Evolutionary conservation across 2,329 filamentous ascomycete species (phyloP).

Genomic region (Xylariaceae sp.): DNA sequence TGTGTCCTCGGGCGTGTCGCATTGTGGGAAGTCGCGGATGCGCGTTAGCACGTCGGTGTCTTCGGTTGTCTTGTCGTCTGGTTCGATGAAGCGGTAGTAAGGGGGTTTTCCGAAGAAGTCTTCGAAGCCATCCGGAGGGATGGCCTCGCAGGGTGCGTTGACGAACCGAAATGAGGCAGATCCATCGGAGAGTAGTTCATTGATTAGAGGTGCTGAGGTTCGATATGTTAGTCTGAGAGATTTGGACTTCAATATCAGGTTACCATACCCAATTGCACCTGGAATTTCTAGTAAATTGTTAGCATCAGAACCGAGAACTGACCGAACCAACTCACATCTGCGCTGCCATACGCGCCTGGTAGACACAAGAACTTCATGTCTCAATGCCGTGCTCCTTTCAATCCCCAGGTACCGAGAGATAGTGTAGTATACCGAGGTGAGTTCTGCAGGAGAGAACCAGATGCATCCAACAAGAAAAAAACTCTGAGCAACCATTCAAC

Average conservation of each 20-base stretch:
- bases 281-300: conserved; percentile 43
- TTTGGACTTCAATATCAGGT: neutral
- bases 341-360: conserved; percentile 53
- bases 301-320: conserved; percentile 6
- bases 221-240: conserved; percentile 16
- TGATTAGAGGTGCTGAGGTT: conserved; percentile 42
- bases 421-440: conserved; percentile 14
- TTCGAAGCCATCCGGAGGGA: conserved; percentile 49
- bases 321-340: conserved; percentile 32
- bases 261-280: conserved; percentile 46
- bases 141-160: conserved; percentile 45
- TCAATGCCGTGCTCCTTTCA: conserved; percentile 7
- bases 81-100: conserved; percentile 52
- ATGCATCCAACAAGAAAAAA: neutral
- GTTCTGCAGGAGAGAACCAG: neutral
- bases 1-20: conserved; percentile 49
- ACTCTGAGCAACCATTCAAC: neutral
- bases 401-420: neutral
- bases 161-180: conserved; percentile 48
- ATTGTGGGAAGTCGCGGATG: conserved; percentile 50
- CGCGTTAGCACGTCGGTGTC: conserved; percentile 45
- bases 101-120: conserved; percentile 53
- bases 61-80: conserved; percentile 38
- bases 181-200: conserved; percentile 42
- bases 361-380: conserved; percentile 54